These are phyloP conservation scores for Hippophae rhamnoides DNA, from an alignment of 306 rosid species.

Conservation along the genomic window DNA sequence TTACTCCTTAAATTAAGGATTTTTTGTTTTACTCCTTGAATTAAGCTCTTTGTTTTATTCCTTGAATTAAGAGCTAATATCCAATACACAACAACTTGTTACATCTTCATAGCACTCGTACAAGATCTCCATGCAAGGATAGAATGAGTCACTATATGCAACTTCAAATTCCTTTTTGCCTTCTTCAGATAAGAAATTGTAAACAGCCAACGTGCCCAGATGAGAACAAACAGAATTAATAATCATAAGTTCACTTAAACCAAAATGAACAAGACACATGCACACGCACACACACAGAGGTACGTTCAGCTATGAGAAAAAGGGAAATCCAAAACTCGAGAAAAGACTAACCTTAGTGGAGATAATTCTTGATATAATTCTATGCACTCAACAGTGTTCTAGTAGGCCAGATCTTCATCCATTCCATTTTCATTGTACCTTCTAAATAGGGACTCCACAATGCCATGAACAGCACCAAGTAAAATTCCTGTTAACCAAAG, in stretches of 20 bases:
- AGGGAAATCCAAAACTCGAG: slow-evolving; percentile 3
- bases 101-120: slow-evolving; percentile 44
- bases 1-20: no score
- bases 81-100: slow-evolving; percentile 23
- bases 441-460: slow-evolving; percentile 89
- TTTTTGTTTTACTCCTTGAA: no score
- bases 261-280: no score
- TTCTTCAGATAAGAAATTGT: slow-evolving; percentile 65
- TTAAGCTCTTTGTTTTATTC: no score
- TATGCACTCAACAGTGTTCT: slow-evolving; percentile 84
- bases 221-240: slow-evolving; percentile 2
- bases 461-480: slow-evolving; percentile 95
- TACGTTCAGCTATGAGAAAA: neutral
- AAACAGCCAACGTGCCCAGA: slow-evolving; percentile 84
- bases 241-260: neutral
- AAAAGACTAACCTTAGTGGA: slow-evolving; percentile 60
- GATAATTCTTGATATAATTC: slow-evolving; percentile 70
- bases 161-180: slow-evolving; percentile 75
- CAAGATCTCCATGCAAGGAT: slow-evolving; percentile 96
- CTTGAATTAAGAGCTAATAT: no score
- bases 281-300: no score
- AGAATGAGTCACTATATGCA: slow-evolving; percentile 87
- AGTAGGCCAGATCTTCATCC: slow-evolving; percentile 82
- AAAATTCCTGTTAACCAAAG: slow-evolving; percentile 57
- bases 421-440: slow-evolving; percentile 86